phyloP scores from a whole-genome alignment of 2,329 filamentous ascomycete species.

The Malbranchea zuffiana region DNA sequence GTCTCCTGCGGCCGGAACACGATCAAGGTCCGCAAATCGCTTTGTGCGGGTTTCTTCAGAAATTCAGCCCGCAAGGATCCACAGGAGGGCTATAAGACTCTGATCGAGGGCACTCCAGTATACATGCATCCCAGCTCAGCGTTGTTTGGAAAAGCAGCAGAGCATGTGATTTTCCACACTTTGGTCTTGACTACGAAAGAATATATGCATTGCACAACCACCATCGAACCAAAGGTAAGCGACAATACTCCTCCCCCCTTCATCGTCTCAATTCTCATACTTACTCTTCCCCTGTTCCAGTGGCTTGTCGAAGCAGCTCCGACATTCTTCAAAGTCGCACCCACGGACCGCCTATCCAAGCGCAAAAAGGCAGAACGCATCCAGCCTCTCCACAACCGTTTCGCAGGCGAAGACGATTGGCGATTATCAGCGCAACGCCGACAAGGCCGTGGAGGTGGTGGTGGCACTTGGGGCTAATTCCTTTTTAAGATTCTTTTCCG shows the following conservation, averaged over 20 bases:
- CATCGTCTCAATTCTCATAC: background rate
- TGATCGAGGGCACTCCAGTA: conserved; percentile 88
- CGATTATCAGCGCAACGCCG: conserved; percentile 76
- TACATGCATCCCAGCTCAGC: conserved; percentile 88
- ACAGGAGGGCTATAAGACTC: conserved; percentile 92
- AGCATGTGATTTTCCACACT: conserved; percentile 86
- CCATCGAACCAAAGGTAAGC: conserved; percentile 71
- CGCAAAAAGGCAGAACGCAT: conserved; percentile 89
- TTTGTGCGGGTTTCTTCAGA: conserved; percentile 91
- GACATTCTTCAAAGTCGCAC: conserved; percentile 95
- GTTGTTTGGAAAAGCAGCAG: conserved; percentile 87
- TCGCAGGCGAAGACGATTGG: conserved; percentile 90
- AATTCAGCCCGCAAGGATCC: conserved; percentile 92
- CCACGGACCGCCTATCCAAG: conserved; percentile 76
- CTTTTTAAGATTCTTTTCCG: too few species aligned
- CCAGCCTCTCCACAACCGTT: conserved; percentile 88
- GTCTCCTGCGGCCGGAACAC: conserved; percentile 81
- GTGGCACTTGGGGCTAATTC: conserved; percentile 71
- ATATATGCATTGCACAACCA: conserved; percentile 92
- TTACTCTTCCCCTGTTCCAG: conserved; percentile 17
- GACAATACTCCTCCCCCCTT: conserved; percentile 7
- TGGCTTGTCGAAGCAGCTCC: conserved; percentile 92
- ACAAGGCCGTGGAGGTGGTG: conserved; percentile 72
- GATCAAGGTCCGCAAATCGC: conserved; percentile 71
- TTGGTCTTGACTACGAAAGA: conserved; percentile 57